phyloP scores from a whole-genome alignment of 352 stramenopile genomes.

The Phytophthora chlamydospora region DNA sequence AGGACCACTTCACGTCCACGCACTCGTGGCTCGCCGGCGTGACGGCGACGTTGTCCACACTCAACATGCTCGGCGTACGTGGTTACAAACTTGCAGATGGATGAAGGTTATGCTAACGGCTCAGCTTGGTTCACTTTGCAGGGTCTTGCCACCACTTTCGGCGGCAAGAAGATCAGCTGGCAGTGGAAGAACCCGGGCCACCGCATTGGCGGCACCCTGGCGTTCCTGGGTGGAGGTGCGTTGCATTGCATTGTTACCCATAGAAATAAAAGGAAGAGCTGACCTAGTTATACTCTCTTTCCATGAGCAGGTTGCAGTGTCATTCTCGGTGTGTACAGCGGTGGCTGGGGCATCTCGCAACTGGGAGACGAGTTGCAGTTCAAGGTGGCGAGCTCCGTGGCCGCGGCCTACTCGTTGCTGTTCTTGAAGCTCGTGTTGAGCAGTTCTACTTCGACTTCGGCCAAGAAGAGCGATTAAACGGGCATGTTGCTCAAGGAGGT shows the following conservation, averaged over 20 bases:
- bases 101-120: not conserved
- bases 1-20: slow-evolving; percentile 72
- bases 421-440: slow-evolving; percentile 43
- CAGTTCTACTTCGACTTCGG: not conserved
- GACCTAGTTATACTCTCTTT: not conserved
- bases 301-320: slow-evolving; percentile 41
- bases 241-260: not conserved
- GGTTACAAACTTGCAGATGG: not conserved
- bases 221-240: slow-evolving; percentile 54
- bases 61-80: slow-evolving; percentile 68
- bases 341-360: slow-evolving; percentile 49
- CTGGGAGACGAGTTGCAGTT: slow-evolving; percentile 58
- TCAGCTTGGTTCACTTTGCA: slow-evolving; percentile 17
- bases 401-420: slow-evolving; percentile 49
- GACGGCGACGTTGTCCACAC: slow-evolving; percentile 48
- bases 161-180: slow-evolving; percentile 67
- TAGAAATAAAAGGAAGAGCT: not conserved
- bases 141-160: slow-evolving; percentile 61
- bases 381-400: slow-evolving; percentile 46
- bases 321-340: slow-evolving; percentile 65
- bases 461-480: slow-evolving; percentile 27
- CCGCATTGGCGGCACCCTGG: slow-evolving; percentile 58
- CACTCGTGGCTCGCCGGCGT: slow-evolving; percentile 71
- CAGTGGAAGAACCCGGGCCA: slow-evolving; percentile 76
- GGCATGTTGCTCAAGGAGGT: not conserved